These are phyloP conservation scores for Nitzschia sp. DNA, from an alignment of 108 stramenopile species.

Conservation along the genomic window DNA sequence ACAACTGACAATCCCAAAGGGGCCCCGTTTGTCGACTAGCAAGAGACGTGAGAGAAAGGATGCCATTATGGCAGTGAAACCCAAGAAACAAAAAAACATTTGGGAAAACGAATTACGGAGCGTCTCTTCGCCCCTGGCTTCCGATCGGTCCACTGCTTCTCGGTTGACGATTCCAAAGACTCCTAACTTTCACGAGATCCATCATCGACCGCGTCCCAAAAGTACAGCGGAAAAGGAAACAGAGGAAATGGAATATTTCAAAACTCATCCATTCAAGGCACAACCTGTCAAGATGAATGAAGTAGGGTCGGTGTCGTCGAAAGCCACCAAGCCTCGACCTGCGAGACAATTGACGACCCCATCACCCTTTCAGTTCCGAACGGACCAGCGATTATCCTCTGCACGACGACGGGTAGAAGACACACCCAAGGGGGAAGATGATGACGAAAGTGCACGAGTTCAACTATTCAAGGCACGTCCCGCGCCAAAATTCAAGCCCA, in stretches of 20 bases:
- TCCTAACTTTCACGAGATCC: slow-evolving; percentile 38
- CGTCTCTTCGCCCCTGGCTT: slow-evolving; percentile 13
- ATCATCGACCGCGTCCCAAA: slow-evolving; percentile 33
- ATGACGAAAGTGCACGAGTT: slow-evolving; percentile 6
- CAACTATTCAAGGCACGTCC: slow-evolving; percentile 17
- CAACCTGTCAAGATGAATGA: slow-evolving; percentile 8
- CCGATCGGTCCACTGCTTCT: slow-evolving; percentile 11
- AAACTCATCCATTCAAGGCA: slow-evolving; percentile 50
- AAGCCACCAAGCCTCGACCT: background rate
- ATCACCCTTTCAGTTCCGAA: slow-evolving; percentile 28
- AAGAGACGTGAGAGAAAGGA: slow-evolving; percentile 9
- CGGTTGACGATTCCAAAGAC: slow-evolving; percentile 42
- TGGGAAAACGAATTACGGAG: slow-evolving; percentile 21
- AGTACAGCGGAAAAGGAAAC: slow-evolving; percentile 44
- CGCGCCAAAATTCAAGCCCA: slow-evolving; percentile 3
- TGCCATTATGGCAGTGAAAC: background rate
- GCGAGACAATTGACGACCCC: slow-evolving; percentile 22
- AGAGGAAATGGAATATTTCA: slow-evolving; percentile 49
- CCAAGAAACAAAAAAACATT: background rate
- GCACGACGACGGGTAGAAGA: background rate
- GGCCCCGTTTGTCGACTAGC: slow-evolving; percentile 30
- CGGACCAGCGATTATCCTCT: background rate
- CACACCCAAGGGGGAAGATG: background rate
- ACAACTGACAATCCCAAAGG: slow-evolving; percentile 30
- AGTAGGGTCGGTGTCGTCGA: background rate